phyloP scores from a whole-genome alignment of 805 yeast species.

The Spathaspora hagerdaliae region DNA sequence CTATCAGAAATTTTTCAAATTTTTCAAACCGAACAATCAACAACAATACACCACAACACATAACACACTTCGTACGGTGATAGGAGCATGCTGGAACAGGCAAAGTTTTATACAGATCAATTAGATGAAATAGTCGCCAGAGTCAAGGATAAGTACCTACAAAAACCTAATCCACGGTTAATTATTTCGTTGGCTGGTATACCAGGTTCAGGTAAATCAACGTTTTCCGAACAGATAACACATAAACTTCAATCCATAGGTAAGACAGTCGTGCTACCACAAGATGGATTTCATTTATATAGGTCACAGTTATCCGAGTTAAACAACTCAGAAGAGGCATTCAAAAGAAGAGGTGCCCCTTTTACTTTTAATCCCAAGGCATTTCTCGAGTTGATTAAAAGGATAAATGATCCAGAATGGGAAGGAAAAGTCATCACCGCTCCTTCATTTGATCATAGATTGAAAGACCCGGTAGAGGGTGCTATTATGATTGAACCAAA shows the following conservation, averaged over 20 bases:
- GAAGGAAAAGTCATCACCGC: conserved; percentile 33
- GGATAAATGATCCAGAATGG: conserved; percentile 11
- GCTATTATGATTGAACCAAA: conserved; percentile 44
- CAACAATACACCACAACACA: too few relatives aligned
- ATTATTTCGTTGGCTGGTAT: conserved; percentile 64
- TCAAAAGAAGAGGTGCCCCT: conserved; percentile 76
- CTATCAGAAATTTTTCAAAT: too few relatives aligned
- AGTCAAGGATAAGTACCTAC: neutral
- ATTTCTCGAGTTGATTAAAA: conserved; percentile 21
- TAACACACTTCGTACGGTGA: too few relatives aligned
- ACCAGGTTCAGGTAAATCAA: conserved; percentile 86
- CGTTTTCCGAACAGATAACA: conserved; percentile 50
- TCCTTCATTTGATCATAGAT: conserved; percentile 74
- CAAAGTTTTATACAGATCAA: neutral
- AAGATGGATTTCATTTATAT: conserved; percentile 39
- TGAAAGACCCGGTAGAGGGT: conserved; percentile 65
- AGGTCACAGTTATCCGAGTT: conserved; percentile 33
- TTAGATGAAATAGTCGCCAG: neutral
- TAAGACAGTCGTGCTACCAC: conserved; percentile 26
- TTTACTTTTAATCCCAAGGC: conserved; percentile 68
- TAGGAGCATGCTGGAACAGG: too few relatives aligned
- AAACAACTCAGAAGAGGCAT: conserved; percentile 54
- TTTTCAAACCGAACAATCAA: too few relatives aligned
- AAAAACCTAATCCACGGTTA: neutral
- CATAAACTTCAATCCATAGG: conserved; percentile 10